phyloP scores from a whole-genome alignment of 352 stramenopile genomes.

The Globisporangium emineosum region DNA sequence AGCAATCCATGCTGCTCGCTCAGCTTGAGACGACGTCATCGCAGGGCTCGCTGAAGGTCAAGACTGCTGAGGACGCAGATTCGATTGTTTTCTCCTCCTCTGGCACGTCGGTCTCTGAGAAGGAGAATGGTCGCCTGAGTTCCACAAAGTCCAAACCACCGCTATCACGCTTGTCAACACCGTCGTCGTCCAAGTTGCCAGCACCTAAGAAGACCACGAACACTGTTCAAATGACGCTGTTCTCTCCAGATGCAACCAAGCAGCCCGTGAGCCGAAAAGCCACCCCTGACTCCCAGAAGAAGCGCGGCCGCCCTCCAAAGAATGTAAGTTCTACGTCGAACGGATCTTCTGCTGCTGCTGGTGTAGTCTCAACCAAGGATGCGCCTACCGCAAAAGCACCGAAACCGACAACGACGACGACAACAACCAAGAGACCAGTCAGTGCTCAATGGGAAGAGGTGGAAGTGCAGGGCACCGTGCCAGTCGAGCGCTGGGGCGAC shows the following conservation, averaged over 20 bases:
- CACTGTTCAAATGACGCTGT: constrained; percentile 28
- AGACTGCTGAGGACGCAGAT: constrained; percentile 13
- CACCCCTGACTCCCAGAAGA: constrained; percentile 40
- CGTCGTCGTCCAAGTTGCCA: constrained; percentile 11
- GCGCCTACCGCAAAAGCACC: neutral
- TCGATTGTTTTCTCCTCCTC: constrained; percentile 15
- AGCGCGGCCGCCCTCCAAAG: constrained; percentile 32
- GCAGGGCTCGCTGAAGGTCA: constrained; percentile 16
- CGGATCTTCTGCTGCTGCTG: neutral
- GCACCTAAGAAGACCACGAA: constrained; percentile 32
- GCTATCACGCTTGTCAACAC: neutral
- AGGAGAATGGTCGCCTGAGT: constrained; percentile 2
- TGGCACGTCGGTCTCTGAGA: constrained; percentile 10
- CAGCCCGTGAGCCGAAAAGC: constrained; percentile 22
- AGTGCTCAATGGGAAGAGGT: constrained; percentile 38
- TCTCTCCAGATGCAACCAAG: constrained; percentile 47
- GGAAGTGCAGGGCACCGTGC: constrained; percentile 27
- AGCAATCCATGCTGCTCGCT: constrained; percentile 56
- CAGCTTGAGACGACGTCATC: constrained; percentile 36
- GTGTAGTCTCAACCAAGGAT: constrained; percentile 4
- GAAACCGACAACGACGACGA: constrained; percentile 14
- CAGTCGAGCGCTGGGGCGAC: constrained; percentile 85
- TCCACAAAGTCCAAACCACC: constrained; percentile 2
- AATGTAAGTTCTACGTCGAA: neutral
- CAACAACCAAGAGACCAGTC: constrained; percentile 26